Conservation (phyloP, 2,329 filamentous ascomycete genomes). For the Trichoderma atroviride region DNA sequence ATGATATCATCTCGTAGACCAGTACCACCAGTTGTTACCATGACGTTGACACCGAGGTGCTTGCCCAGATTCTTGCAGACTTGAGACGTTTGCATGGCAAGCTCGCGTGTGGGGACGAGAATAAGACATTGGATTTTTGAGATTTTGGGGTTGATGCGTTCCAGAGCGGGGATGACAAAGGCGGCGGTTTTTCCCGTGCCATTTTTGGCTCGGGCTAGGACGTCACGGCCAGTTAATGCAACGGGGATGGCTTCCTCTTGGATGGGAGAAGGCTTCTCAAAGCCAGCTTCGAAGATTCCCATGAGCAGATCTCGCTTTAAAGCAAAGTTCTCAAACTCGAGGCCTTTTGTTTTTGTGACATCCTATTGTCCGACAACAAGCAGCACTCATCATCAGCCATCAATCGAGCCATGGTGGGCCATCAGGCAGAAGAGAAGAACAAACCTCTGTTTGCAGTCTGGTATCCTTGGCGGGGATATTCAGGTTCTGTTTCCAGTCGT, state of each 20-base stretch:
- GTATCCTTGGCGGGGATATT: constrained; percentile 74
- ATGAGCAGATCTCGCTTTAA: constrained; percentile 95
- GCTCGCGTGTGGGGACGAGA: constrained; percentile 92
- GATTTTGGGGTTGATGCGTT: constrained; percentile 95
- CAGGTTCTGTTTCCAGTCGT: constrained; percentile 74
- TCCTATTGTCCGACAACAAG: constrained; percentile 58
- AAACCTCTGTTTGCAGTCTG: constrained; percentile 79
- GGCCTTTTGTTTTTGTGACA: constrained; percentile 95
- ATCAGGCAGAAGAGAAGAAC: constrained; percentile 24
- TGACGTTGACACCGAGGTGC: constrained; percentile 95
- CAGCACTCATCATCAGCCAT: constrained; percentile 30
- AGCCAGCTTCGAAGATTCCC: constrained; percentile 99
- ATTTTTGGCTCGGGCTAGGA: constrained; percentile 96
- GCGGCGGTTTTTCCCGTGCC: constrained; percentile 98
- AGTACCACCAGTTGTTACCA: constrained; percentile 98
- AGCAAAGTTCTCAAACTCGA: constrained; percentile 97
- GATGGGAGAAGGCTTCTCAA: constrained; percentile 97
- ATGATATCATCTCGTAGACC: constrained; percentile 96
- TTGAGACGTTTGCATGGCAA: constrained; percentile 97
- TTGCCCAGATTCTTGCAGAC: constrained; percentile 99
- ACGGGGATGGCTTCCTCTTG: constrained; percentile 99
- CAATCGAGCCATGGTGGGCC: constrained; percentile 19
- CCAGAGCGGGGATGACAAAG: constrained; percentile 92
- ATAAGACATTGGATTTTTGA: constrained; percentile 96
- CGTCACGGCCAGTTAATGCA: constrained; percentile 90